Conservation (phyloP, 805 yeast species). For the Candida tallmaniae region DNA sequence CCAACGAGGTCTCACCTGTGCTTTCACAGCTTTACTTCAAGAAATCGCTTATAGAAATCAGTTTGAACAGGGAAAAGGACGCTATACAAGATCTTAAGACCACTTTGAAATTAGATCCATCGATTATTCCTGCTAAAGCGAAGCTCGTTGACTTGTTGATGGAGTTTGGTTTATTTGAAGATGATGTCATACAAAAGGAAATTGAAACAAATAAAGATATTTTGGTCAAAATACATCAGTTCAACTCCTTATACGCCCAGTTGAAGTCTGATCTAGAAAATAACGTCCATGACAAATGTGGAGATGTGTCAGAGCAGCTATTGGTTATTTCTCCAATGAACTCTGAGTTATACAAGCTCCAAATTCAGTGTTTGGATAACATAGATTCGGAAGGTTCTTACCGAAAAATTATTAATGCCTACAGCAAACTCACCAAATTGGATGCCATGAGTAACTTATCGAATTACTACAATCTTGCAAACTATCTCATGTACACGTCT, state of each 20-base stretch:
- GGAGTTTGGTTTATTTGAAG: conserved; percentile 48
- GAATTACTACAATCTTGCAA: conserved; percentile 22
- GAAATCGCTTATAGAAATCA: conserved; percentile 57
- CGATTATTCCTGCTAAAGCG: conserved; percentile 43
- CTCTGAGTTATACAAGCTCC: conserved; percentile 15
- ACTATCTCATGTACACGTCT: conserved; percentile 43
- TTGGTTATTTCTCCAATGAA: conserved; percentile 41
- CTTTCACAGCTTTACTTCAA: conserved; percentile 50
- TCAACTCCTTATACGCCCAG: conserved; percentile 7
- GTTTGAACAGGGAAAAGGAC: conserved; percentile 47
- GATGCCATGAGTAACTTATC: conserved; percentile 23
- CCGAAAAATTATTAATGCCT: conserved; percentile 18
- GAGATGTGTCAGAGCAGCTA: conserved; percentile 18
- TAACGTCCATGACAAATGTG: conserved; percentile 2
- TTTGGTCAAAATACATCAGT: conserved; percentile 13
- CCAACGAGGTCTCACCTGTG: conserved; percentile 24
- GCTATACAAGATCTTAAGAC: conserved; percentile 51
- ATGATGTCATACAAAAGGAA: conserved; percentile 8
- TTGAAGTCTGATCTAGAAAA: conserved; percentile 6
- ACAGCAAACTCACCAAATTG: conserved; percentile 21
- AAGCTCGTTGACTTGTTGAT: conserved; percentile 47
- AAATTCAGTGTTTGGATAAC: conserved; percentile 21
- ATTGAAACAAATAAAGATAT: conserved; percentile 13
- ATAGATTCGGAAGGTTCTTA: conserved; percentile 5
- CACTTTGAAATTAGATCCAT: conserved; percentile 40